phyloP scores from a whole-genome alignment of 495 filamentous ascomycete species.

The Penicillium cosmopolitanum region DNA sequence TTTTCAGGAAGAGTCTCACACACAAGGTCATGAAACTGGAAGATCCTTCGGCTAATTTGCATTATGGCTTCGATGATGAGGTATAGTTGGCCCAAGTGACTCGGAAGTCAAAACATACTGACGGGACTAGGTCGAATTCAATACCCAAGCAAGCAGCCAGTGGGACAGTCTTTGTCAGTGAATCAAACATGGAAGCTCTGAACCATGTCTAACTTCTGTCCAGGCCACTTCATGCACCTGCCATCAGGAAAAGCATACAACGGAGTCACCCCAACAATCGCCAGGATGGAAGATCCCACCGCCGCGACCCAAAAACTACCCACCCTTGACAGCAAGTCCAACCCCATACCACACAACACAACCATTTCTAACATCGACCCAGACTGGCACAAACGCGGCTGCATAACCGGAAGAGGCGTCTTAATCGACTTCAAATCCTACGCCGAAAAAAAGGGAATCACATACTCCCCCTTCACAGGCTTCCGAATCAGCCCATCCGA shows the following conservation, averaged over 20 bases:
- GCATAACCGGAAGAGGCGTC: constrained; percentile 48
- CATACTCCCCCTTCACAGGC: constrained; percentile 37
- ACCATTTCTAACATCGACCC: constrained; percentile 5
- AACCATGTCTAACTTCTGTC: constrained; percentile 15
- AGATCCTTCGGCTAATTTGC: constrained; percentile 24
- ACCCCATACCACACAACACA: background rate
- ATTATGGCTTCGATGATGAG: constrained; percentile 47
- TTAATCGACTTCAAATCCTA: constrained; percentile 50
- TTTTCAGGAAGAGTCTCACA: constrained; percentile 53
- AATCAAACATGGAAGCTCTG: background rate
- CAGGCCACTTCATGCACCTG: constrained; percentile 44
- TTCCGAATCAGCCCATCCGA: constrained; percentile 36
- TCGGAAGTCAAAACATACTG: background rate
- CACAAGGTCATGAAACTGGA: constrained; percentile 55
- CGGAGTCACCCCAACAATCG: constrained; percentile 32
- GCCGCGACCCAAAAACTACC: constrained; percentile 12
- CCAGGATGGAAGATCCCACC: constrained; percentile 8
- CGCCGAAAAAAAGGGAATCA: constrained; percentile 35
- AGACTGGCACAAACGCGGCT: constrained; percentile 43
- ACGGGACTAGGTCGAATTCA: constrained; percentile 42
- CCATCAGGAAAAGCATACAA: constrained; percentile 58
- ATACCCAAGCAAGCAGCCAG: constrained; percentile 50
- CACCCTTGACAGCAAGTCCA: constrained; percentile 28
- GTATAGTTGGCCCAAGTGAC: constrained; percentile 11
- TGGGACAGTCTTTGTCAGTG: constrained; percentile 42